Conservation (phyloP, 1,284 basidiomycete genomes). For the Leccinum subrobustum region DNA sequence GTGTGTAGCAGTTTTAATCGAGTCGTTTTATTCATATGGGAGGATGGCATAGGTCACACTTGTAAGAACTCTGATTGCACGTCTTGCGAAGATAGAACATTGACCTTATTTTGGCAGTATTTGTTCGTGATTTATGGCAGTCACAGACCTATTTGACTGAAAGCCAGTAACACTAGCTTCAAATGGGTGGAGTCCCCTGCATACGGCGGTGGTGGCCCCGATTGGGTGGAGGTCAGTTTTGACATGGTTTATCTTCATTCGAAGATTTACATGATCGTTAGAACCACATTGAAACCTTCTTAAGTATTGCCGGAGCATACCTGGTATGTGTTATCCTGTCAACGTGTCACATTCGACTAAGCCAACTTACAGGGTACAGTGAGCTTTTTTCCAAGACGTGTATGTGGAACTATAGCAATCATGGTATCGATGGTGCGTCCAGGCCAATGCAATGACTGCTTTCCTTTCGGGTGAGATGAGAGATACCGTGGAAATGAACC, state of each 20-base stretch:
- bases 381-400: slow-evolving; percentile 30
- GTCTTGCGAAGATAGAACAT: not conserved
- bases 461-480: slow-evolving; percentile 95
- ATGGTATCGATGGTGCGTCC: not conserved
- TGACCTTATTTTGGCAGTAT: slow-evolving; percentile 44
- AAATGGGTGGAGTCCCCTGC: slow-evolving; percentile 95
- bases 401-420: not conserved
- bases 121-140: slow-evolving; percentile 47
- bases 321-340: slow-evolving; percentile 48
- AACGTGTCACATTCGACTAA: slow-evolving; percentile 3
- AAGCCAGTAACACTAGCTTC: slow-evolving; percentile 47
- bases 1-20: slow-evolving; percentile 39
- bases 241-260: not conserved
- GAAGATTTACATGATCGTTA: slow-evolving; percentile 3
- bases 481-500: slow-evolving; percentile 92
- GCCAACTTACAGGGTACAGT: slow-evolving; percentile 60
- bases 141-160: slow-evolving; percentile 1
- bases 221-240: slow-evolving; percentile 85
- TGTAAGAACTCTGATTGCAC: slow-evolving; percentile 37
- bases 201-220: slow-evolving; percentile 82
- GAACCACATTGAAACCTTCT: slow-evolving; percentile 79
- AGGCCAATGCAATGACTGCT: slow-evolving; percentile 95
- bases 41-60: slow-evolving; percentile 43
- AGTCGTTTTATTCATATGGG: not conserved
- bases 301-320: slow-evolving; percentile 88